Evolutionary conservation across 163 green algal species (phyloP).

Genomic region (Volvox carteri): DNA sequence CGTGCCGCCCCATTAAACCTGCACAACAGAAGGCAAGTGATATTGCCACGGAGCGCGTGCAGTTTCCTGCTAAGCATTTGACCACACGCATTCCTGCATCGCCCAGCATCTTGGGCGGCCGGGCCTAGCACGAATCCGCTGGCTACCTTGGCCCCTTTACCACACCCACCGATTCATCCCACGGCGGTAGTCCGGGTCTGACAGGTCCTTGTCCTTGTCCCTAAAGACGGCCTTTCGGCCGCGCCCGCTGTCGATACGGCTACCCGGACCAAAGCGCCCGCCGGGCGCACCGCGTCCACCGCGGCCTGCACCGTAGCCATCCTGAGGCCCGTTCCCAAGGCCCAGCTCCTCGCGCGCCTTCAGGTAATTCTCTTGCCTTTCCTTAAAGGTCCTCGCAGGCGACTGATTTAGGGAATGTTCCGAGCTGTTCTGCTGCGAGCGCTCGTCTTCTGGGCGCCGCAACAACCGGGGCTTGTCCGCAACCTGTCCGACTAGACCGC

Average conservation of each 20-base stretch:
- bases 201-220: constrained; percentile 61
- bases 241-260: constrained; percentile 33
- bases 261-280: not conserved
- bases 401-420: constrained; percentile 47
- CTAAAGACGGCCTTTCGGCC: constrained; percentile 63
- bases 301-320: not conserved
- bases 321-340: not conserved
- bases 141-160: no score
- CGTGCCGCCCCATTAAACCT: constrained; percentile 48
- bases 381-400: constrained; percentile 45
- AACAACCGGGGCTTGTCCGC: constrained; percentile 27
- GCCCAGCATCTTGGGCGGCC: no score
- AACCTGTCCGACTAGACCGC: not conserved
- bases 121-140: no score
- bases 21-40: not conserved
- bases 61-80: no score
- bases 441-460: constrained; percentile 35
- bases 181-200: constrained; percentile 60
- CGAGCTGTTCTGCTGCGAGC: not conserved
- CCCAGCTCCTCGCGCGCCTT: constrained; percentile 55
- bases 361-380: constrained; percentile 62
- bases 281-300: constrained; percentile 28
- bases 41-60: no score
- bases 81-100: no score
- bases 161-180: constrained; percentile 50